Evolutionary conservation across 371 early-diverging fungal genomes (phyloP).

Genomic region (Synchytrium microbalum): DNA sequence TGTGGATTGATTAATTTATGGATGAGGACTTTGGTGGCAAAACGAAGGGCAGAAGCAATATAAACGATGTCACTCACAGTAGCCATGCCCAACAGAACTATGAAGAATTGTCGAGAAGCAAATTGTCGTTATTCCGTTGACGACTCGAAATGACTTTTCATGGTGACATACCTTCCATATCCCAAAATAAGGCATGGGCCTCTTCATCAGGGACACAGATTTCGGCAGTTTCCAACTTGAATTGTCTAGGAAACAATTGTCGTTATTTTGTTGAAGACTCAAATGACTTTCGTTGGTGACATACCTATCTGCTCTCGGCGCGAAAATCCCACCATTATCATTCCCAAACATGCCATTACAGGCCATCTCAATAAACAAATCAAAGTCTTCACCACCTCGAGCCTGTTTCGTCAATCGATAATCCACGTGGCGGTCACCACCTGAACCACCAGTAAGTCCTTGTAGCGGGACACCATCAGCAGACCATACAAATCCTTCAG

Average conservation of each 20-base stretch:
- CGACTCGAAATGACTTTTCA: conserved; percentile 1
- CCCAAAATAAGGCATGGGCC: conserved; percentile 58
- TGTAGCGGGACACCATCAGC: conserved; percentile 72
- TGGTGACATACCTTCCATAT: conserved; percentile 63
- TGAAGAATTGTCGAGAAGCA: too few species aligned
- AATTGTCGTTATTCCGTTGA: neutral
- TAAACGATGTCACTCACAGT: too few species aligned
- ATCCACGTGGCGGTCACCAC: conserved; percentile 65
- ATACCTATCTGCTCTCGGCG: neutral
- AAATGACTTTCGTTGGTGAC: neutral
- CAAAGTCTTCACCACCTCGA: conserved; percentile 20
- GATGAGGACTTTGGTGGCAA: too few species aligned
- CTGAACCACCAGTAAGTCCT: conserved; percentile 75
- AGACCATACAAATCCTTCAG: conserved; percentile 86
- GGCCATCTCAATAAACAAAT: conserved; percentile 81
- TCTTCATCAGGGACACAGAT: conserved; percentile 59
- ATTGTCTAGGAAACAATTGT: conserved; percentile 12
- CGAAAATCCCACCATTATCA: neutral
- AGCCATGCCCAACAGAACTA: too few species aligned
- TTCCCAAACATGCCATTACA: conserved; percentile 70
- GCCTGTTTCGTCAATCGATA: conserved; percentile 23
- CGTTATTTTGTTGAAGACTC: neutral
- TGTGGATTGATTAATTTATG: neutral
- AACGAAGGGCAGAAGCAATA: too few species aligned
- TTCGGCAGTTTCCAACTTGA: conserved; percentile 46